These are phyloP conservation scores for Colletotrichum sp. DNA, from an alignment of 2,329 filamentous ascomycete species.

Conservation along the genomic window DNA sequence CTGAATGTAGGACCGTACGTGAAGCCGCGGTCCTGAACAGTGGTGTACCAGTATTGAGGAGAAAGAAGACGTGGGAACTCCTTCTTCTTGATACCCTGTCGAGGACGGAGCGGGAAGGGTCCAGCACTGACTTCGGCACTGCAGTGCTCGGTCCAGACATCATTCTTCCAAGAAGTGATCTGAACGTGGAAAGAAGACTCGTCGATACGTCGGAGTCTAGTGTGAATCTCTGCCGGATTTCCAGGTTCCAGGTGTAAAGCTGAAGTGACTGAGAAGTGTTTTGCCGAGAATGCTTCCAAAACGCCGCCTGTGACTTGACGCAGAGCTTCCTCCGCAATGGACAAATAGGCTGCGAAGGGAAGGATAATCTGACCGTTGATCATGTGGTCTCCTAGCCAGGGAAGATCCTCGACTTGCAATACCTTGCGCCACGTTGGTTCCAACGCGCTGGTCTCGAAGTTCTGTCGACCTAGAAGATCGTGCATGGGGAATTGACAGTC, in stretches of 20 bases:
- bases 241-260: constrained; percentile 34
- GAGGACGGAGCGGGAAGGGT: background rate
- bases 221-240: constrained; percentile 32
- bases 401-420: background rate
- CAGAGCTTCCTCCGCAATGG: background rate
- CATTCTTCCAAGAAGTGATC: constrained; percentile 30
- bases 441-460: background rate
- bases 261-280: constrained; percentile 29
- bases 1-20: constrained; percentile 35
- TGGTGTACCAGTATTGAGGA: constrained; percentile 27
- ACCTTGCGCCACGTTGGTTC: background rate
- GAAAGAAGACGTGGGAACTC: background rate
- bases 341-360: background rate
- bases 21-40: constrained; percentile 29
- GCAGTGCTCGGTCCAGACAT: constrained; percentile 31
- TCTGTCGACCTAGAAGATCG: background rate
- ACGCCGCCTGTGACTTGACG: background rate
- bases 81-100: constrained; percentile 19
- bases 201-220: constrained; percentile 29
- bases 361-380: background rate
- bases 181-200: constrained; percentile 36
- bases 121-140: constrained; percentile 22
- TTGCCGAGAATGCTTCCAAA: constrained; percentile 25
- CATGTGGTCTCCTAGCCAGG: background rate
- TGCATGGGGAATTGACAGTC: background rate